Percentiles rank a stretch among this genome's conserved stretches.
Evolutionary conservation across 169 alveolate species (phyloP).

Genomic region (Theileria luwenshuni): DNA sequence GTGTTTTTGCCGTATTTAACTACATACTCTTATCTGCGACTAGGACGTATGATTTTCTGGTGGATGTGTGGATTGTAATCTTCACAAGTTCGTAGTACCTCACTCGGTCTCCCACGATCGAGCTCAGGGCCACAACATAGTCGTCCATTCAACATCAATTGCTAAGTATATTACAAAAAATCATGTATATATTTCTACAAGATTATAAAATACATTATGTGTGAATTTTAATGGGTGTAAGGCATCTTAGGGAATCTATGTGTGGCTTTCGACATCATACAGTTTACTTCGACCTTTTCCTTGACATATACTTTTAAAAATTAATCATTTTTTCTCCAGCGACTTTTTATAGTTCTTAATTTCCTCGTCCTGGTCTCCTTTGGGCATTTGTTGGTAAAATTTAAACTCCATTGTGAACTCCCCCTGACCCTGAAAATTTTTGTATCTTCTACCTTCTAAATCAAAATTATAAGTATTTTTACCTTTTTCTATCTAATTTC

Average conservation of each 20-base stretch:
- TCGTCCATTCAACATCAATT: constrained; percentile 35
- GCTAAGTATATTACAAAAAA: background rate
- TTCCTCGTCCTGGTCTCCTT: constrained; percentile 76
- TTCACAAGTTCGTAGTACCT: constrained; percentile 65
- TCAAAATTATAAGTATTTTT: background rate
- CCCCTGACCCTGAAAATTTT: constrained; percentile 88
- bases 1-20: background rate
- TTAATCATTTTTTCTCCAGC: constrained; percentile 19
- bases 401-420: constrained; percentile 92
- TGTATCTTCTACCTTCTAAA: no score
- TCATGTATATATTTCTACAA: background rate
- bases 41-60: constrained; percentile 42
- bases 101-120: constrained; percentile 59
- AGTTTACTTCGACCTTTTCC: background rate
- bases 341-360: constrained; percentile 53
- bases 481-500: no score
- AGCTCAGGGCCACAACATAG: constrained; percentile 30
- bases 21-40: constrained; percentile 57
- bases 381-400: constrained; percentile 76
- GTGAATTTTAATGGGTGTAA: no score
- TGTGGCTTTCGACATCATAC: background rate
- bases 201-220: background rate
- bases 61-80: constrained; percentile 39
- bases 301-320: background rate
- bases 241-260: no score